Evolutionary conservation across 2,329 filamentous ascomycete species (phyloP), one percentile per base, ranked within the genome.

Genomic region (Endothia cerciana): DNA sequence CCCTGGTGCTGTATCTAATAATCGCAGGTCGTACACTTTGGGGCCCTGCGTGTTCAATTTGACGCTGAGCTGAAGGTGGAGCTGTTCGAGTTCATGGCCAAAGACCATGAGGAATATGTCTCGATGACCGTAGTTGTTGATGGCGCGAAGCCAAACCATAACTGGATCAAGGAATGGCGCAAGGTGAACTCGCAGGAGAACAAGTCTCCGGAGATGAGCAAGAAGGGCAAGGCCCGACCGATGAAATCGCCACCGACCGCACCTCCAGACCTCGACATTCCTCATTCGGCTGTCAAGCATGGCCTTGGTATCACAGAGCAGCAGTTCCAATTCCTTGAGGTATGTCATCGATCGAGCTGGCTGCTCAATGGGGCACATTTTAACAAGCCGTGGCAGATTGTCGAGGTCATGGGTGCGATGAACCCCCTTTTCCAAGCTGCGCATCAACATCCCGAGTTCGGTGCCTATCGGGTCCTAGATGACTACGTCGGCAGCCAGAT

Each of bases 21-120:
- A 11, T 41, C 28, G 4, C 15, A 68, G 66, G 66, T 68, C 30
- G 66, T 68, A 55, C 66, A 68, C 17, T 28, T 83, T n/a, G 94
- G 94, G 53, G 88, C 84, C 4, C 80, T 98, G 33, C 88, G 89
- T 59, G 93, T 90, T 0, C 87, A 92, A 68, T 97, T 97, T 74
- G 91, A 96, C 71, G 81, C 81, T 10, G 86, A 91, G 45, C 90
- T 93, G 68, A 93, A 91, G 75, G 90, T 99, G 67, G 92, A 97
- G 68, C 82, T 93, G 67, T 85, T 98, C 59, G 92, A 97, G 72
- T 94, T 98, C 71, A 83, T 89, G 57, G 92, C 91, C 1, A 85
- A 83, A 43, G 85, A 83, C 60, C 91, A 96, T 72, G 91, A 94
- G 71, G 94, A 98, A 77, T 97, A 91, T 72, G 82, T 98, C 56